phyloP scores from a whole-genome alignment of 1,139 yeast genomes.

The Kluyveromyces marxianus region DNA sequence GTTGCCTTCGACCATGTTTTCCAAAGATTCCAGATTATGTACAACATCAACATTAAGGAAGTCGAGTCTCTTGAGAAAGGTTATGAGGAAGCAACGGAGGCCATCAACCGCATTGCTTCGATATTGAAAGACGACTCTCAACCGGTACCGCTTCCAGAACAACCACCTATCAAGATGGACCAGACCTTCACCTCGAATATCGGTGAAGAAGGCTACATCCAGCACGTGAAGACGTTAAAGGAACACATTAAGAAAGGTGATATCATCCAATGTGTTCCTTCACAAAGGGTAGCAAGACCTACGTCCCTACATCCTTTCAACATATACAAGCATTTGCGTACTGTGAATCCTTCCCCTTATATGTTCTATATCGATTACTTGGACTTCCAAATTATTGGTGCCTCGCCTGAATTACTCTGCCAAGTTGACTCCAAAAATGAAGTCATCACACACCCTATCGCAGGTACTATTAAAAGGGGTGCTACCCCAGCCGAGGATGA shows the following conservation, averaged over 20 bases:
- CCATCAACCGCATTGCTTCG: slow-evolving; percentile 51
- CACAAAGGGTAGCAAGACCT: slow-evolving; percentile 92
- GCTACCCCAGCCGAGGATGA: slow-evolving; percentile 89
- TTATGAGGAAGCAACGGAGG: slow-evolving; percentile 48
- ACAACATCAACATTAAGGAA: slow-evolving; percentile 50
- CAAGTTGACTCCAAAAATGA: slow-evolving; percentile 66
- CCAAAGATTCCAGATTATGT: slow-evolving; percentile 84
- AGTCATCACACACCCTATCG: slow-evolving; percentile 91
- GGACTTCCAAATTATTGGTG: slow-evolving; percentile 93
- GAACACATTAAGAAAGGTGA: slow-evolving; percentile 84
- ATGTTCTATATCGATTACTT: slow-evolving; percentile 85
- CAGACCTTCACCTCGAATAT: slow-evolving; percentile 77
- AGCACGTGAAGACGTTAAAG: slow-evolving; percentile 66
- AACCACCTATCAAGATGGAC: slow-evolving; percentile 55
- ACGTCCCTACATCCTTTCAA: slow-evolving; percentile 94
- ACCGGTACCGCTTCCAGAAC: slow-evolving; percentile 49
- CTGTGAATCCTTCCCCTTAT: slow-evolving; percentile 96
- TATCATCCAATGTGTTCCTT: slow-evolving; percentile 95
- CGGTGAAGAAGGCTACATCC: slow-evolving; percentile 89
- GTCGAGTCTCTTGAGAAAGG: slow-evolving; percentile 38
- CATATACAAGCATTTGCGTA: slow-evolving; percentile 85
- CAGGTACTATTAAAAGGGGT: slow-evolving; percentile 92
- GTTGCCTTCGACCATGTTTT: slow-evolving; percentile 91
- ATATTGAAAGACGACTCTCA: slow-evolving; percentile 33
- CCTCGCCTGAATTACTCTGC: slow-evolving; percentile 90